Evolutionary conservation across 164 flowering plant species (phyloP).

Genomic region (Malania oleifera): DNA sequence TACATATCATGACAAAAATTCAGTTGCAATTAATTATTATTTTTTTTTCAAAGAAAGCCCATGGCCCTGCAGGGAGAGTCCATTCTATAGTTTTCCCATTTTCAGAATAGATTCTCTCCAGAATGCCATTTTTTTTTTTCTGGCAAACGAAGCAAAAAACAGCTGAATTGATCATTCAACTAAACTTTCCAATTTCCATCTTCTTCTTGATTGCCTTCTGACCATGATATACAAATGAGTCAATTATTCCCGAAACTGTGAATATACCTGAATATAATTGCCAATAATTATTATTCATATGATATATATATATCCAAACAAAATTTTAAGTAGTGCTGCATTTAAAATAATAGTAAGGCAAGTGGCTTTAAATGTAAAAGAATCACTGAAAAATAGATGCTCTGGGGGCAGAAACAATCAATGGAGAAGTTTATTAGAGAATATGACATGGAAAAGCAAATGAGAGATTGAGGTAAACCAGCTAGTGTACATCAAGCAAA

Average conservation of each 20-base stretch:
- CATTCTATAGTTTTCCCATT: neutral
- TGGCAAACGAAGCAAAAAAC: constrained; percentile 7
- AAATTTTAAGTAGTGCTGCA: no score
- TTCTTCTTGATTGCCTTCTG: constrained; percentile 80
- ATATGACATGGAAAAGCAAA: no score
- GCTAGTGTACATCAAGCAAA: no score
- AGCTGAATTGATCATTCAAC: constrained; percentile 20
- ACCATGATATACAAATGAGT: constrained; percentile 82
- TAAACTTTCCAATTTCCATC: constrained; percentile 77
- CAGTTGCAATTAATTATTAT: constrained; percentile 4
- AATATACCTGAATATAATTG: constrained; percentile 48
- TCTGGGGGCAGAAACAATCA: no score
- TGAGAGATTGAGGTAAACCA: no score
- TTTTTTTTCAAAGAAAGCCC: constrained; percentile 4
- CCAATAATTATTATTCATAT: neutral
- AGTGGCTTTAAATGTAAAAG: no score
- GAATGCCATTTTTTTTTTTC: constrained; percentile 8
- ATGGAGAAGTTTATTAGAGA: no score
- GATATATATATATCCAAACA: neutral
- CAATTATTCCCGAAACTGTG: constrained; percentile 78
- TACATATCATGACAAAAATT: neutral
- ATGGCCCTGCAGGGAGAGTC: neutral
- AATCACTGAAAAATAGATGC: no score
- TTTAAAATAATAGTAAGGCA: no score
- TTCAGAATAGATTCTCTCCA: constrained; percentile 5